Base-by-base conservation (phyloP, 2,329 filamentous ascomycete genomes). In the Byssoonygena ceratinophila region DNA sequence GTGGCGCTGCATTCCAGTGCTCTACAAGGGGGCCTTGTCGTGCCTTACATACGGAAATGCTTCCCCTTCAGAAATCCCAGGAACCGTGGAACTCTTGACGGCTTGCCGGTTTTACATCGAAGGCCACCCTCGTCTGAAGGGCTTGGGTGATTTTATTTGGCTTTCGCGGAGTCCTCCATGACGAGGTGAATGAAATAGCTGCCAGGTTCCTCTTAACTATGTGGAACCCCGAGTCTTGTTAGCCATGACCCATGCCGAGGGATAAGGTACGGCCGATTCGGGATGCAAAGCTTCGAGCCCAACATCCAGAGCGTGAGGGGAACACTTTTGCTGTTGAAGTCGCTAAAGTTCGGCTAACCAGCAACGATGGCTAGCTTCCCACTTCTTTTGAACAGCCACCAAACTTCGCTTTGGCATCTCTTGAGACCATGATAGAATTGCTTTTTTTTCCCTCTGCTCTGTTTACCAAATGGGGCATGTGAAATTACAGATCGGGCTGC, bases 21-120 rank as follows among this genome's bases (percentile, higher is more conserved):
- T 29, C 22, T 12, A 27, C 37, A 27, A 32, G 23, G 23, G 22
- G 25, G 7, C 49, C 49, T 34, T 51, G 49, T 39, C 32, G 49
- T 51, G 41, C 49, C 40, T 45, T 36, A 51, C 49, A 45, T 51
- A 45, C 49, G 49, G 49, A 40, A 51, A 45, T n/a, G 39, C 20
- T 51, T 43, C 36, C 47, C 47, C 36, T 50, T 25, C 40, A 27
- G 14, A 44, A 14, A 14, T 3, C 5, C 40, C 25, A 49, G 34
- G 34, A 40, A 41, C 34, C 22, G 46, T 44, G 48, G 48, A 14
- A 44, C 34, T n/a, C 23, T 27, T 3, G 23, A 37, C 39, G 49
- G 49, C 40, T 51, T 51, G 40, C 49, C 40, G 49, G 40, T 36
- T 45, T 27, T 32, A 47, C 45, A 36, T 47, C 31, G 11, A 47